Evolutionary conservation across 2,329 filamentous ascomycete species (phyloP).

Genomic region (Talaromyces sp.): DNA sequence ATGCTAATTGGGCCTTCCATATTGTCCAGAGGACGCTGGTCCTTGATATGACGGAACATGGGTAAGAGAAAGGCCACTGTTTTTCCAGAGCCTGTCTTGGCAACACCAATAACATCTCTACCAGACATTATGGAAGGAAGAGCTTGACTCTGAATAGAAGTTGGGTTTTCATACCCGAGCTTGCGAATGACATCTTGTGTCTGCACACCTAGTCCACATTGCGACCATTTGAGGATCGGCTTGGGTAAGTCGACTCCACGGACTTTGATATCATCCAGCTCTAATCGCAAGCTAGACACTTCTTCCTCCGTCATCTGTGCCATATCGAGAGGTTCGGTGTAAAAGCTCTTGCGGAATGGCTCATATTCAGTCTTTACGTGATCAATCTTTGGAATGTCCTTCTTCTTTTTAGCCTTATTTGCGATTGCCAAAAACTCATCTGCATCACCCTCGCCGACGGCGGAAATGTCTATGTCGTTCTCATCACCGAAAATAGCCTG

Average conservation of each 20-base stretch:
- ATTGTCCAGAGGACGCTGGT: constrained; percentile 75
- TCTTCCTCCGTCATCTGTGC: constrained; percentile 80
- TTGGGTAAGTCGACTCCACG: constrained; percentile 83
- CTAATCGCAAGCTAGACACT: constrained; percentile 71
- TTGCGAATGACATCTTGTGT: constrained; percentile 79
- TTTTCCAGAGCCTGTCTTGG: constrained; percentile 96
- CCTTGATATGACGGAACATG: constrained; percentile 97
- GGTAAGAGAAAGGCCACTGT: constrained; percentile 92
- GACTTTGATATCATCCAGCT: constrained; percentile 94
- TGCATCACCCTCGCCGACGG: constrained; percentile 57
- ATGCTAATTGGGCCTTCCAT: constrained; percentile 83
- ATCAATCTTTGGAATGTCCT: constrained; percentile 84
- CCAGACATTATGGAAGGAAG: constrained; percentile 95
- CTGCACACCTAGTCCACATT: constrained; percentile 83
- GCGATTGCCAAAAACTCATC: constrained; percentile 62
- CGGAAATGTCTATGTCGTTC: constrained; percentile 64
- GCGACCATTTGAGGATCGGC: constrained; percentile 93
- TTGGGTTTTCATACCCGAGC: constrained; percentile 81
- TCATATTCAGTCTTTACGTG: constrained; percentile 83
- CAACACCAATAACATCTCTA: constrained; percentile 90
- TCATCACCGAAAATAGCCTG: constrained; percentile 84
- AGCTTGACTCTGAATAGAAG: constrained; percentile 91
- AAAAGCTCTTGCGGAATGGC: constrained; percentile 89
- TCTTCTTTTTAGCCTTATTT: constrained; percentile 72
- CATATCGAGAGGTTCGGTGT: constrained; percentile 82